Conservation (phyloP, 768 basidiomycete genomes). For the Trametes villosa region DNA sequence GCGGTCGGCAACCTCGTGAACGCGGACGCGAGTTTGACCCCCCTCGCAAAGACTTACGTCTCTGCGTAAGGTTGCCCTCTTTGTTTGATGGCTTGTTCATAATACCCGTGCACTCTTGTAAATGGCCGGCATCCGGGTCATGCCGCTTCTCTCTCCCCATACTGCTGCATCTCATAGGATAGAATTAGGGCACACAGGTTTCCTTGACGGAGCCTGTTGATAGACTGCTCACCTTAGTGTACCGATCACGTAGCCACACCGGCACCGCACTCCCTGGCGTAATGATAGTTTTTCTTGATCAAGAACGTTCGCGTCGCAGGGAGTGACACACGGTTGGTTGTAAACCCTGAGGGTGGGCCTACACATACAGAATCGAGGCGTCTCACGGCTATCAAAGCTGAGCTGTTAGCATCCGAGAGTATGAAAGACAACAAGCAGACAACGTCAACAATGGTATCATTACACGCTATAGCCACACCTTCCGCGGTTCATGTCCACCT, state of each 20-base stretch:
- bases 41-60: slow-evolving; percentile 34
- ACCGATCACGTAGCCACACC: neutral
- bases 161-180: neutral
- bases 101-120: too few relatives aligned
- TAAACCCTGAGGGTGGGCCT: too few relatives aligned
- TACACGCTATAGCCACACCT: slow-evolving; percentile 16
- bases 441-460: slow-evolving; percentile 15
- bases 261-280: neutral
- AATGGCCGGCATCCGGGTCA: too few relatives aligned
- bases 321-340: too few relatives aligned
- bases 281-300: neutral
- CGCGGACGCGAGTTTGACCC: slow-evolving; percentile 26
- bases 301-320: too few relatives aligned
- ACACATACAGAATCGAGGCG: too few relatives aligned
- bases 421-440: slow-evolving; percentile 16
- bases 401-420: slow-evolving; percentile 1
- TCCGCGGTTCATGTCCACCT: slow-evolving; percentile 2
- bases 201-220: slow-evolving; percentile 9
- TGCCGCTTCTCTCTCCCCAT: neutral
- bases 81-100: neutral
- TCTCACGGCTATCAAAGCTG: neutral
- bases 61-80: slow-evolving; percentile 11
- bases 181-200: neutral
- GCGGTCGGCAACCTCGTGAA: slow-evolving; percentile 31
- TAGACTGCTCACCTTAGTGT: slow-evolving; percentile 1